These are phyloP conservation scores for Hygrophila difformis DNA, from an alignment of 257 asterid genomes.

Conservation along the genomic window DNA sequence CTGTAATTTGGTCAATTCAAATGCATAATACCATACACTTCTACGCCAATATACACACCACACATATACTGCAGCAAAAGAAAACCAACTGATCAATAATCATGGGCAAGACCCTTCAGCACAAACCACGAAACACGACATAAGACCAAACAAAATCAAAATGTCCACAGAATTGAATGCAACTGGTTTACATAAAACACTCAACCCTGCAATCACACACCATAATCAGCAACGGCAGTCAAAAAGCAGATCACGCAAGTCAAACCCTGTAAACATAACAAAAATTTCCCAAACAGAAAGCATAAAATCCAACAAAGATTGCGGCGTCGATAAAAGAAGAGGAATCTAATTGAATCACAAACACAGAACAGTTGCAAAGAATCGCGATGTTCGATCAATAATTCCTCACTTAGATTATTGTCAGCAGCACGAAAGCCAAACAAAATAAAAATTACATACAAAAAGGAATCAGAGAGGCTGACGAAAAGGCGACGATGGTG, in stretches of 20 bases:
- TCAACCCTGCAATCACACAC: conserved; percentile 1
- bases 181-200: conserved; percentile 3
- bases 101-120: neutral
- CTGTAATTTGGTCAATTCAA: conserved; percentile 1
- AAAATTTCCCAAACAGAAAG: conserved; percentile 1
- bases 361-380: no score
- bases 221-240: conserved; percentile 11
- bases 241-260: conserved; percentile 19
- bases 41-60: neutral
- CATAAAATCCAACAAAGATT: neutral
- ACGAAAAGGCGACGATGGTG: no score
- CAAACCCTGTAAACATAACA: conserved; percentile 25
- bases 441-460: neutral
- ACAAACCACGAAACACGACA: neutral
- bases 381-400: no score
- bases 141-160: conserved; percentile 10
- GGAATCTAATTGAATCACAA: conserved; percentile 9
- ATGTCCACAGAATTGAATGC: neutral
- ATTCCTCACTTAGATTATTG: no score
- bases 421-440: conserved; percentile 1
- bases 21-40: neutral
- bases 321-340: conserved; percentile 3
- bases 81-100: neutral
- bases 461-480: conserved; percentile 23
- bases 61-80: neutral